Evolutionary conservation across 2,329 filamentous ascomycete species (phyloP).

Genomic region (Leptographium radiaticola): DNA sequence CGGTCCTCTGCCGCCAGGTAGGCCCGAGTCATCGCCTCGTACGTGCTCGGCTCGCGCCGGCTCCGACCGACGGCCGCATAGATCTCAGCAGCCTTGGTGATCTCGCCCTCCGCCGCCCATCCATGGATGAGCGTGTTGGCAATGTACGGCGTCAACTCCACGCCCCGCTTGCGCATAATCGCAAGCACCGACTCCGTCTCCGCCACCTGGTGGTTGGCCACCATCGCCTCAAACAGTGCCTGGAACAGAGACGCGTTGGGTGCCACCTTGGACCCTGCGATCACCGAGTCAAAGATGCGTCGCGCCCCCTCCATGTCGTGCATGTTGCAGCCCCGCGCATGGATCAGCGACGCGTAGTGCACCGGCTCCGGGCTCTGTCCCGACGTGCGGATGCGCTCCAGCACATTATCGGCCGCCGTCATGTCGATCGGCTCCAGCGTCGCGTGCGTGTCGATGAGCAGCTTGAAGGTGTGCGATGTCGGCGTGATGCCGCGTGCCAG

Average conservation of each 20-base stretch:
- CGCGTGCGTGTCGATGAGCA: constrained; percentile 88
- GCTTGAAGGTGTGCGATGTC: constrained; percentile 93
- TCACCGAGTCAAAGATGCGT: constrained; percentile 68
- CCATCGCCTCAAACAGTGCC: constrained; percentile 92
- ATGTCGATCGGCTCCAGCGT: constrained; percentile 88
- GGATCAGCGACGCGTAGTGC: constrained; percentile 90
- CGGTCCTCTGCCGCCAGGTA: constrained; percentile 77
- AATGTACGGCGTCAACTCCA: constrained; percentile 92
- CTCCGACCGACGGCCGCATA: constrained; percentile 66
- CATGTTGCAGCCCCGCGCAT: constrained; percentile 86
- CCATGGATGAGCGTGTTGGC: constrained; percentile 97
- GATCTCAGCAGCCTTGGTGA: constrained; percentile 63
- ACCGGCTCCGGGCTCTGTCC: constrained; percentile 77
- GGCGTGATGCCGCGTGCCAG: constrained; percentile 72
- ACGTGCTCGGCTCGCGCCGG: constrained; percentile 90
- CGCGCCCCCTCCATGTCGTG: constrained; percentile 82
- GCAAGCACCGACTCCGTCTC: constrained; percentile 62
- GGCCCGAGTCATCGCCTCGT: constrained; percentile 95
- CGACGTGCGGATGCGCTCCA: constrained; percentile 61
- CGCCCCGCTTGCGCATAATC: constrained; percentile 59
- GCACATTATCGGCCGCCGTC: constrained; percentile 69
- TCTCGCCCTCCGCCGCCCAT: constrained; percentile 76
- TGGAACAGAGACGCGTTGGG: constrained; percentile 85
- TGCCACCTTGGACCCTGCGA: constrained; percentile 52
- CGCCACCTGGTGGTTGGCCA: constrained; percentile 77